Evolutionary conservation across 352 stramenopile genomes (phyloP).

Genomic region (Phytophthora hibernalis): DNA sequence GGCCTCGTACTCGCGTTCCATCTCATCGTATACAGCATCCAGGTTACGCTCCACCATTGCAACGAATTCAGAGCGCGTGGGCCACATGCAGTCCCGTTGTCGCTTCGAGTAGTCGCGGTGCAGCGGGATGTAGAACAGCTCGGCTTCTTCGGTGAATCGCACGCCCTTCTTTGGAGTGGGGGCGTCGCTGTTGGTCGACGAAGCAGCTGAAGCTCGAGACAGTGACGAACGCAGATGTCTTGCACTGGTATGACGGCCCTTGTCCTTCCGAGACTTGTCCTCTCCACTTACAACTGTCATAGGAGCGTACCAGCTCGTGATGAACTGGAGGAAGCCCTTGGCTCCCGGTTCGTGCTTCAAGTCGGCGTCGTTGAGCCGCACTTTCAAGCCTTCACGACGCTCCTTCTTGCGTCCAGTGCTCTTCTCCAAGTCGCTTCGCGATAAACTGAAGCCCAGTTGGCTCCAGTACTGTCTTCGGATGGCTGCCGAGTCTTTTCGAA

Average conservation of each 20-base stretch:
- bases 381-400: conserved; percentile 75
- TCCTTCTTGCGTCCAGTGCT: conserved; percentile 70
- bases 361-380: conserved; percentile 75
- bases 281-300: conserved; percentile 41
- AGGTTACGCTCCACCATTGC: conserved; percentile 91
- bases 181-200: conserved; percentile 10
- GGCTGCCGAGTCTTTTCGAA: conserved; percentile 83
- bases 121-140: conserved; percentile 89
- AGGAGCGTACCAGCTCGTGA: conserved; percentile 79
- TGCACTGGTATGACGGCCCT: conserved; percentile 5
- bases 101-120: conserved; percentile 88
- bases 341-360: conserved; percentile 41
- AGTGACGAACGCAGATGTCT: conserved; percentile 32
- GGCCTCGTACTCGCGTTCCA: conserved; percentile 88
- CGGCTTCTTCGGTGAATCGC: conserved; percentile 77
- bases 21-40: conserved; percentile 87
- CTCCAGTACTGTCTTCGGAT: conserved; percentile 90
- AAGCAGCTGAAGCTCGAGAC: conserved; percentile 29
- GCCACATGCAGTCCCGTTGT: conserved; percentile 88
- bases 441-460: conserved; percentile 83
- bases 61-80: conserved; percentile 82
- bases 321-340: conserved; percentile 84
- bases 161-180: conserved; percentile 50
- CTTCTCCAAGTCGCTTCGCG: conserved; percentile 82
- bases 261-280: conserved; percentile 32